These are phyloP conservation scores for Trypanosoma mega DNA, from an alignment of 208 protist species.

Conservation along the genomic window DNA sequence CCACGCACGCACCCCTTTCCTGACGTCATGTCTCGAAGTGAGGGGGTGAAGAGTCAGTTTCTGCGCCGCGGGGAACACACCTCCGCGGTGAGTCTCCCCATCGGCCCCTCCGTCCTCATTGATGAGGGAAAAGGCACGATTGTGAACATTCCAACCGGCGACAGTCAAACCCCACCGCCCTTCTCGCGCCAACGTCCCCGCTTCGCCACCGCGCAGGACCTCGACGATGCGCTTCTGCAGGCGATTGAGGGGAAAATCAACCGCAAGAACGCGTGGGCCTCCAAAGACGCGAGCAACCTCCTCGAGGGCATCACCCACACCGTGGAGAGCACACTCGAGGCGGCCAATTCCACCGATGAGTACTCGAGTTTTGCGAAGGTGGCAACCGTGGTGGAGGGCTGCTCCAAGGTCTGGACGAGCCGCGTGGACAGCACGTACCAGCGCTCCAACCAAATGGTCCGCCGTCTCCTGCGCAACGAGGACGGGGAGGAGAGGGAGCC, in stretches of 20 bases:
- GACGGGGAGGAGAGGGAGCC: slow-evolving; percentile 13
- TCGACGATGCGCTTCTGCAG: slow-evolving; percentile 83
- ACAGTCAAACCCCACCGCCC: slow-evolving; percentile 5
- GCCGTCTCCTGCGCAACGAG: slow-evolving; percentile 83
- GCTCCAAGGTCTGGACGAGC: slow-evolving; percentile 91
- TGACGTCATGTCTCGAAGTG: neutral
- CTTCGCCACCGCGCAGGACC: slow-evolving; percentile 83
- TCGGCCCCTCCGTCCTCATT: slow-evolving; percentile 55
- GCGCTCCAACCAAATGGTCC: slow-evolving; percentile 85
- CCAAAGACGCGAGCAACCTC: slow-evolving; percentile 84
- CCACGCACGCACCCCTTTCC: too few relatives aligned
- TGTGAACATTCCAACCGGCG: slow-evolving; percentile 12
- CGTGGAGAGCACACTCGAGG: slow-evolving; percentile 76
- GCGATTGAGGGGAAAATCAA: slow-evolving; percentile 90
- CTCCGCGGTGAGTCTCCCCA: slow-evolving; percentile 24
- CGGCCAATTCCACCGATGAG: slow-evolving; percentile 55
- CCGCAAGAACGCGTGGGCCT: slow-evolving; percentile 88
- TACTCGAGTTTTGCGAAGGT: slow-evolving; percentile 89
- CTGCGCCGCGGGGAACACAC: slow-evolving; percentile 24
- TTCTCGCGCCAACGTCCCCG: slow-evolving; percentile 69
- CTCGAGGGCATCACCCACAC: slow-evolving; percentile 90
- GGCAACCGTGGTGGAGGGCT: slow-evolving; percentile 91
- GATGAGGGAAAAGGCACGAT: slow-evolving; percentile 41
- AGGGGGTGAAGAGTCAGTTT: slow-evolving; percentile 10
- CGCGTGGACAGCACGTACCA: slow-evolving; percentile 90